Evolutionary conservation across 805 yeast species (phyloP), one percentile per base, ranked within the genome.

Genomic region (Priceomyces carsonii): DNA sequence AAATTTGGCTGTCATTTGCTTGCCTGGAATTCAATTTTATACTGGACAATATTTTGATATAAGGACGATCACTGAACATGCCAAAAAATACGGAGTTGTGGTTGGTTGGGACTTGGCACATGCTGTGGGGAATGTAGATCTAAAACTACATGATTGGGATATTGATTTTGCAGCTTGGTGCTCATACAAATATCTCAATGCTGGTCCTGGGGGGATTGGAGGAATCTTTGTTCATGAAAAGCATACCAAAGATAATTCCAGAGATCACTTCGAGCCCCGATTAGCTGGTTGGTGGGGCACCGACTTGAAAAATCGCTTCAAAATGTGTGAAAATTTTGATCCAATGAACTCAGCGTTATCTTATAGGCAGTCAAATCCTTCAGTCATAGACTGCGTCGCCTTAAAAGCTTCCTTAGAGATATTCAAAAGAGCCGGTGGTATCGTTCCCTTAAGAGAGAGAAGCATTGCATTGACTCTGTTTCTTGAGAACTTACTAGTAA

Each of bases 211-310:
- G 29, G 91, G 81, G 4, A 85, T 89, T 45, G 95, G 89, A 5
- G 96, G 96, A 1, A 71, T 87, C 15, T 90, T 78, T 50, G 82
- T 90, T 24, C 80, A 90, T 55, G 82, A 79, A 43, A 71, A 59
- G 42, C 63, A 57, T 43, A 63, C 72, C 13, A 45, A 51, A 26
- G 36, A 52, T 30, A 56, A 61, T 30, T 44, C 66, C 9, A 42
- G 40, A 10, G 49, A 50, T 8, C 50, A 51, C 14, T 70, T 66
- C 47, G 48, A 69, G 24, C 85, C 95, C 1, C 68, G 97, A 41
- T 65, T 87, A 33, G 95, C 96, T 0, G 98, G 98, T 1, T 90
- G 98, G 98, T 90, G 97, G 96, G 97, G 96, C 1, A 90, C 88
- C 53, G 79, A 83, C 47, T 66, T 82, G 0, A 48, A 50, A 2